These are phyloP conservation scores for Boletus eberwhitei DNA, from an alignment of 768 basidiomycete species.

Conservation along the genomic window DNA sequence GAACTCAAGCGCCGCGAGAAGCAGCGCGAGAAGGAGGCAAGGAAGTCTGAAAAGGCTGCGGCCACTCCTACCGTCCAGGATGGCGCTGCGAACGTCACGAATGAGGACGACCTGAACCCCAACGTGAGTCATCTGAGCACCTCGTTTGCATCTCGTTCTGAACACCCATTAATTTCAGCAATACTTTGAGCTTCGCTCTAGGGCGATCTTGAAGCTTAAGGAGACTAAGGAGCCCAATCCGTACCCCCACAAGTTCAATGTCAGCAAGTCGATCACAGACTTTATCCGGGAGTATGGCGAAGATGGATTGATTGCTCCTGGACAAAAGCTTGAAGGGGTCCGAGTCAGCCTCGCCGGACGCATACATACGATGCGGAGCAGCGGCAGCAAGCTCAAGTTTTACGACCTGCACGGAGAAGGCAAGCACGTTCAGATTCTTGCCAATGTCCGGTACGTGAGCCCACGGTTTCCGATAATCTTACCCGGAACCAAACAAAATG, in stretches of 20 bases:
- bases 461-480: neutral
- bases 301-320: slow-evolving; percentile 67
- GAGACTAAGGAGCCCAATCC: slow-evolving; percentile 85
- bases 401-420: slow-evolving; percentile 95
- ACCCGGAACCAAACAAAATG: slow-evolving; percentile 16
- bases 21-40: slow-evolving; percentile 66
- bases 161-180: slow-evolving; percentile 49
- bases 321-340: slow-evolving; percentile 57
- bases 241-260: slow-evolving; percentile 99
- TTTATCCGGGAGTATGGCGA: slow-evolving; percentile 74
- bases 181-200: slow-evolving; percentile 93
- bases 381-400: slow-evolving; percentile 82
- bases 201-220: slow-evolving; percentile 83
- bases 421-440: slow-evolving; percentile 92
- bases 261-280: slow-evolving; percentile 65
- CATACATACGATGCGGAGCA: slow-evolving; percentile 84
- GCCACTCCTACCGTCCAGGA: slow-evolving; percentile 40
- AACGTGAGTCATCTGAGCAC: slow-evolving; percentile 56
- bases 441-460: slow-evolving; percentile 68
- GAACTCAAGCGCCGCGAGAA: slow-evolving; percentile 94
- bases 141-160: neutral
- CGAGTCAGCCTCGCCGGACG: slow-evolving; percentile 80
- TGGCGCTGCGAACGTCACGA: slow-evolving; percentile 39
- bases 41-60: slow-evolving; percentile 73
- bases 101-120: slow-evolving; percentile 85